These are phyloP conservation scores for Aegilops speltoides DNA, from an alignment of 176 grass and related monocot species.

Conservation along the genomic window DNA sequence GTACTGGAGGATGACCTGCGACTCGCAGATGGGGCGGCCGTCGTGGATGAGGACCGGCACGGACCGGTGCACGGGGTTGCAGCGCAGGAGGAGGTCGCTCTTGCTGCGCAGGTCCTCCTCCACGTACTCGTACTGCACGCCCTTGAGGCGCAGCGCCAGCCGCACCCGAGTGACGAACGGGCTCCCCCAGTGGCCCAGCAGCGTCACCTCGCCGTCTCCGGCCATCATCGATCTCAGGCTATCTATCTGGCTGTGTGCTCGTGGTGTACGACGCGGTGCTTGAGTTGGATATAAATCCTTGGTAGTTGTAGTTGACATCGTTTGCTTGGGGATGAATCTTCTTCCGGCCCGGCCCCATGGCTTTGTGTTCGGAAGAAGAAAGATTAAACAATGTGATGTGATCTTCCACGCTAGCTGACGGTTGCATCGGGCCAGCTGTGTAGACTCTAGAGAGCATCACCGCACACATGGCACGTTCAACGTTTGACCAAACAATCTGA, in stretches of 20 bases:
- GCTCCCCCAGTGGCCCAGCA: conserved; percentile 42
- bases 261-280: neutral
- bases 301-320: too few species aligned
- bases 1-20: conserved; percentile 46
- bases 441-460: too few species aligned
- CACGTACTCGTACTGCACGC: conserved; percentile 38
- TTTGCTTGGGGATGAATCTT: too few species aligned
- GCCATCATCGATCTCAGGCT: conserved; percentile 1
- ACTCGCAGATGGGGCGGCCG: conserved; percentile 30
- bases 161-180: conserved; percentile 22
- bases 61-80: conserved; percentile 55
- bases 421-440: too few species aligned
- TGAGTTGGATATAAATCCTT: neutral
- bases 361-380: too few species aligned
- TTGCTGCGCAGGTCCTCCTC: conserved; percentile 51
- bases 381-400: too few species aligned
- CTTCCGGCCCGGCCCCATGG: too few species aligned
- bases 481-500: too few species aligned
- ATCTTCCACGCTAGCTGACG: too few species aligned
- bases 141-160: conserved; percentile 52
- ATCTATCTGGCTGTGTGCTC: neutral
- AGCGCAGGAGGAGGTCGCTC: conserved; percentile 49
- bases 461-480: too few species aligned
- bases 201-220: conserved; percentile 25
- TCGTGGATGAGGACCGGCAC: conserved; percentile 49